These are phyloP conservation scores for Xylaria sp. DNA, from an alignment of 2,329 filamentous ascomycete species.

Conservation along the genomic window DNA sequence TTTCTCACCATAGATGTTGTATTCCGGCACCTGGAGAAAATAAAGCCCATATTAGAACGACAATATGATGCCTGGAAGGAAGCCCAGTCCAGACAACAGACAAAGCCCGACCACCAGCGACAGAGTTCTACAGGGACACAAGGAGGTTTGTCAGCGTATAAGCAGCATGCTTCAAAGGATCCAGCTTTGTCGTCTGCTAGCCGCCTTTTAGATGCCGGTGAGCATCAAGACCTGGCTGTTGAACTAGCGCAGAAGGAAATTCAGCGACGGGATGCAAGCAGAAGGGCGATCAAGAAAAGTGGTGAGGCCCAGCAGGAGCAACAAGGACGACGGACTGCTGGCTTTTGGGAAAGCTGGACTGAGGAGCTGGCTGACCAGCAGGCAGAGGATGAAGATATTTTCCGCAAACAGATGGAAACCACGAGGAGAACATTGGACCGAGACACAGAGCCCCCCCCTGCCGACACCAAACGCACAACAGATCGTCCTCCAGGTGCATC, in stretches of 20 bases:
- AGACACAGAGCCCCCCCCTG: conserved; percentile 39
- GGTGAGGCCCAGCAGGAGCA: conserved; percentile 68
- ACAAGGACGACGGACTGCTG: conserved; percentile 60
- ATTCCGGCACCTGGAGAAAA: conserved; percentile 75
- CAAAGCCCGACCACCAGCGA: conserved; percentile 37
- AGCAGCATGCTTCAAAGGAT: conserved; percentile 64
- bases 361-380: conserved; percentile 46
- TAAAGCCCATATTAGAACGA: conserved; percentile 81
- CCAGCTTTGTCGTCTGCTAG: conserved; percentile 65
- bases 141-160: conserved; percentile 52
- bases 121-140: conserved; percentile 27
- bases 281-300: conserved; percentile 66
- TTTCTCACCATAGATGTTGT: conserved; percentile 65
- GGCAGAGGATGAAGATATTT: conserved; percentile 55
- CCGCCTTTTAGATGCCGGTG: conserved; percentile 73
- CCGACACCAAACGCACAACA: conserved; percentile 37
- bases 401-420: conserved; percentile 64
- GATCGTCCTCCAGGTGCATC: conserved; percentile 23
- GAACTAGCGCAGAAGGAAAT: conserved; percentile 79
- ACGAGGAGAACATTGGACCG: conserved; percentile 59
- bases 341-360: conserved; percentile 58
- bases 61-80: conserved; percentile 75
- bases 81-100: conserved; percentile 57
- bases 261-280: conserved; percentile 70
- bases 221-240: conserved; percentile 80